Evolutionary conservation across 225 moss, liverwort and hornwort species (phyloP), one percentile per base, ranked within the genome.

Genomic region (Takakia lepidozioides): DNA sequence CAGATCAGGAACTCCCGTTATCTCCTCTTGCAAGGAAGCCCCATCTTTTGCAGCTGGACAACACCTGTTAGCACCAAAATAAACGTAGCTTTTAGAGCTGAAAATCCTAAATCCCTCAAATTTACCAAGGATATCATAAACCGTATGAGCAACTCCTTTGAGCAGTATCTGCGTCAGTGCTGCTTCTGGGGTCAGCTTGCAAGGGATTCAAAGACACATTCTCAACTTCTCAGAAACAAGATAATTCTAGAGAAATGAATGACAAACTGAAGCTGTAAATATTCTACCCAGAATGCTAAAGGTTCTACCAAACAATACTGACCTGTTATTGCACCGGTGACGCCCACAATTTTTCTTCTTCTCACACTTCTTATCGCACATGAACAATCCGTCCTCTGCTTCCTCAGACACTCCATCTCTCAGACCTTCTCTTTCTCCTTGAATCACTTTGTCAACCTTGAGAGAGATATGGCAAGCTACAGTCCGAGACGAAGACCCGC

Each of bases 301-400:
- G n/a, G n/a, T n/a, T n/a, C n/a, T n/a, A n/a, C n/a, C n/a, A n/a
- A n/a, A n/a, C n/a, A 32, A 32, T 27, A 53, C 26, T 52, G 41
- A 98, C 76, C 85, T 84, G 28, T 75, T 82, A 54, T 83, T 91
- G 62, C 95, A 98, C 38, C 87, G 59, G 67, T 98, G 95, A 52
- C 87, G 75, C 19, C 95, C 95, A 55, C 95, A 98, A 42, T 59
- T 80, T 46, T 87, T 82, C 78, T 82, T 87, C 67, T 67, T 69
- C 36, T 87, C 90, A 53, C 95, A 98, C 46, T 90, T 85, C 54
- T 79, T 85, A 51, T 98, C 95, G 43, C 95, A 98, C 16, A 87
- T 64, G 47, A 91, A 98, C 15, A 76, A 66, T 2, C 62, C 79
- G 11, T n/a, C 68, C 17, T 58, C 64, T 15, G 55, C 63, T 10